These are phyloP conservation scores for Lumnitzera racemosa DNA, from an alignment of 345 rosid genomes.

Conservation along the genomic window DNA sequence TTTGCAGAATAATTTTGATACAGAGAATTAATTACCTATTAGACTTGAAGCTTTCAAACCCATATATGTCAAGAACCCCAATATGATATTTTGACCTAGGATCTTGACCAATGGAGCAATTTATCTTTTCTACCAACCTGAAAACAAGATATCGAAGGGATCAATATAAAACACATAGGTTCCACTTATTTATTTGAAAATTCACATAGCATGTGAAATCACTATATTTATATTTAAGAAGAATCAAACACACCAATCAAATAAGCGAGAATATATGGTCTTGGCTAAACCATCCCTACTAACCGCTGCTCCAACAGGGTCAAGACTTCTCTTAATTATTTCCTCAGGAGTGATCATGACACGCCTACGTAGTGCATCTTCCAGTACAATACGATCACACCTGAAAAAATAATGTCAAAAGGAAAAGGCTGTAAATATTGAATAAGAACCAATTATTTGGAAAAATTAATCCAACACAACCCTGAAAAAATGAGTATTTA, in stretches of 20 bases:
- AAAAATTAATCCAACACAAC: not conserved
- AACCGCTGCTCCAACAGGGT: slow-evolving; percentile 60
- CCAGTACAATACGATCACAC: slow-evolving; percentile 61
- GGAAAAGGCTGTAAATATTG: not conserved
- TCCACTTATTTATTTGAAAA: slow-evolving; percentile 2
- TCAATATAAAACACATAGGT: not conserved
- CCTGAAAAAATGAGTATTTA: no score
- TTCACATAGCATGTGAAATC: not conserved
- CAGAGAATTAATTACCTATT: slow-evolving; percentile 52
- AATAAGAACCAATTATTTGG: not conserved
- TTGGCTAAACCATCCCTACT: slow-evolving; percentile 93
- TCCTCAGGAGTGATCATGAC: slow-evolving; percentile 84
- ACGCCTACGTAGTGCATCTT: slow-evolving; percentile 76
- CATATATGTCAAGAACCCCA: slow-evolving; percentile 90
- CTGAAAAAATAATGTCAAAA: slow-evolving; percentile 28
- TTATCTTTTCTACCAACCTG: slow-evolving; percentile 86
- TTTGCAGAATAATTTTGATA: not conserved
- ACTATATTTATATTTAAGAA: not conserved
- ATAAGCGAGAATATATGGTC: slow-evolving; percentile 77
- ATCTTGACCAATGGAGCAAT: slow-evolving; percentile 71
- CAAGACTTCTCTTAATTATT: slow-evolving; percentile 70
- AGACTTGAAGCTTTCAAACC: slow-evolving; percentile 80
- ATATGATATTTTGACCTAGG: slow-evolving; percentile 54
- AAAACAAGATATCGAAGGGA: slow-evolving; percentile 2
- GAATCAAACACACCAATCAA: slow-evolving; percentile 58